These are phyloP conservation scores for Stipa capillata DNA, from an alignment of 176 grass and related monocot species.

Conservation along the genomic window DNA sequence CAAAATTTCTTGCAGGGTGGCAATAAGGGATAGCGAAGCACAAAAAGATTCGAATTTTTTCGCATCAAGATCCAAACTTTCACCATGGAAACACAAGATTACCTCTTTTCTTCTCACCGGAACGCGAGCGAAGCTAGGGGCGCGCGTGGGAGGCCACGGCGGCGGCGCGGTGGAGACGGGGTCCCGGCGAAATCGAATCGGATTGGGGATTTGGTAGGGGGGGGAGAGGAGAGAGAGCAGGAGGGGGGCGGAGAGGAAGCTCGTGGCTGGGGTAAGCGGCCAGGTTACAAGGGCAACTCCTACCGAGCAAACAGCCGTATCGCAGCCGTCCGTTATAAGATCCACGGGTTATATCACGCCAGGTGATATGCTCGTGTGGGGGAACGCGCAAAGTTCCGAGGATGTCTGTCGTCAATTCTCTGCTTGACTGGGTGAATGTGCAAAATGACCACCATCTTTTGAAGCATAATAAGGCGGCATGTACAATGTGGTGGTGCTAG, in stretches of 20 bases:
- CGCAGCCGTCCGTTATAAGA: neutral
- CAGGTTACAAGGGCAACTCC: neutral
- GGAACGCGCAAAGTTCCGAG: no score
- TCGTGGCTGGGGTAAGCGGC: neutral
- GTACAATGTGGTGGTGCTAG: no score
- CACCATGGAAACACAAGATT: neutral
- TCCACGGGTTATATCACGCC: neutral
- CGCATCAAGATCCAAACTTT: constrained; percentile 13
- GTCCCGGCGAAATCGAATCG: neutral
- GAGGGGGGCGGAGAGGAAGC: neutral
- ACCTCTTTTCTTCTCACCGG: neutral
- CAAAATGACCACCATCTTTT: neutral
- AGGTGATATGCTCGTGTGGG: neutral
- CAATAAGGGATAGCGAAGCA: neutral
- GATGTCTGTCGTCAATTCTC: neutral
- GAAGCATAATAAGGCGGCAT: no score
- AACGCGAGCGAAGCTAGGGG: neutral
- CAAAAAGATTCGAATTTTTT: neutral
- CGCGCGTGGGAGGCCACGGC: neutral
- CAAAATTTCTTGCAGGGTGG: neutral
- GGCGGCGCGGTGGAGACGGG: neutral
- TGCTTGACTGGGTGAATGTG: neutral
- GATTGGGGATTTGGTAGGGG: constrained; percentile 2
- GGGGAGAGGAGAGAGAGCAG: neutral
- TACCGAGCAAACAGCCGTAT: neutral